A percentile compares a stretch with the other conserved stretches of the same genome.
Conservation (phyloP, 768 basidiomycete species). For the Amanita thiersii region DNA sequence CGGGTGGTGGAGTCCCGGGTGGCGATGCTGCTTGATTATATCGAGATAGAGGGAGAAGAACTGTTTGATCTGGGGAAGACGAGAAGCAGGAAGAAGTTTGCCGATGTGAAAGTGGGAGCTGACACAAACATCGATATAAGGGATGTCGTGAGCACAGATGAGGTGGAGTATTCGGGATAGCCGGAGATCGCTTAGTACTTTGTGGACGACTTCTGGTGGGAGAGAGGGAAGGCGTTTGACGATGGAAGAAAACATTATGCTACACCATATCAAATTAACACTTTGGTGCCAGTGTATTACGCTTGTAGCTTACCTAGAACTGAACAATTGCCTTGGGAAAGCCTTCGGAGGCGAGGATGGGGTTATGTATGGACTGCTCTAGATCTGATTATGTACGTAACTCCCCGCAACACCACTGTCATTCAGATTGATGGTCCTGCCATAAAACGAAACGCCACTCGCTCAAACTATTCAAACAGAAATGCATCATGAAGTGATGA, state of each 20-base stretch:
- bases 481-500: too few species aligned
- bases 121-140: constrained; percentile 18
- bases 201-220: constrained; percentile 20
- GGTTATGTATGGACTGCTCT: too few species aligned
- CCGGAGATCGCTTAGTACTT: constrained; percentile 19
- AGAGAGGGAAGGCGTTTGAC: constrained; percentile 14
- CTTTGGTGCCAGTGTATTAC: too few species aligned
- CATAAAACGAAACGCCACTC: too few species aligned
- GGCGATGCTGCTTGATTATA: constrained; percentile 8
- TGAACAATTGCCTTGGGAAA: too few species aligned
- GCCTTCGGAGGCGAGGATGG: too few species aligned
- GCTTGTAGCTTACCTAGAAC: too few species aligned
- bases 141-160: constrained; percentile 13
- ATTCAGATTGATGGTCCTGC: too few species aligned
- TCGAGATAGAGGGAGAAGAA: constrained; percentile 16
- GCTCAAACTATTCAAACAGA: too few species aligned
- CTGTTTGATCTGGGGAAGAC: constrained; percentile 12
- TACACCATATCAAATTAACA: too few species aligned
- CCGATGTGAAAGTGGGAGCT: constrained; percentile 12
- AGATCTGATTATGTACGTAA: too few species aligned
- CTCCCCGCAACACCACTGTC: too few species aligned
- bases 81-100: constrained; percentile 10
- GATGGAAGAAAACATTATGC: constrained; percentile 11
- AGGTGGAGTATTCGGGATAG: constrained; percentile 18
- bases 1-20: constrained; percentile 8